A percentile compares a stretch with the other conserved stretches of the same genome.
Evolutionary conservation across 179 eudicot genomes (phyloP).

Genomic region (Nepenthes alata): DNA sequence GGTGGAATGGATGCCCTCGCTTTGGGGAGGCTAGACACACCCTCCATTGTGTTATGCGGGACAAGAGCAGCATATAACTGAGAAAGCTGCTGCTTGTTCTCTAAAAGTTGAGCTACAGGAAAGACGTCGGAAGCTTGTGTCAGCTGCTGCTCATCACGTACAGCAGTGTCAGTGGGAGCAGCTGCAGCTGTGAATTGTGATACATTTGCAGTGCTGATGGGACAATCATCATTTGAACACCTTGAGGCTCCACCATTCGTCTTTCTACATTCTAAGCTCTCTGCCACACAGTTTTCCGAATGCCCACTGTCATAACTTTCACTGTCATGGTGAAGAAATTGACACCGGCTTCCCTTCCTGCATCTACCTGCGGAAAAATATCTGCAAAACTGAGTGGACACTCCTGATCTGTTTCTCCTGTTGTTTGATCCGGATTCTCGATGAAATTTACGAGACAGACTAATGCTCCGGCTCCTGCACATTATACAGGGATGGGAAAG

Average conservation of each 20-base stretch:
- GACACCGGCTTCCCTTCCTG: constrained; percentile 29
- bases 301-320: constrained; percentile 21
- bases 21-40: constrained; percentile 9
- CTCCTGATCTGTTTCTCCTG: constrained; percentile 23
- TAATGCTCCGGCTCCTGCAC: constrained; percentile 28
- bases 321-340: constrained; percentile 27
- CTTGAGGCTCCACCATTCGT: constrained; percentile 23
- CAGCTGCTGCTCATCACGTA: constrained; percentile 27
- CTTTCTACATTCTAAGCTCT: constrained; percentile 27
- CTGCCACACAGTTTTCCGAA: constrained; percentile 14
- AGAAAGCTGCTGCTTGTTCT: constrained; percentile 34
- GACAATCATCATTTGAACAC: constrained; percentile 18
- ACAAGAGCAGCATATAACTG: constrained; percentile 25
- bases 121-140: constrained; percentile 23
- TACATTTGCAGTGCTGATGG: neutral
- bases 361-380: constrained; percentile 40
- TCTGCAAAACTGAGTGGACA: constrained; percentile 22
- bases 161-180: constrained; percentile 12
- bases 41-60: constrained; percentile 3
- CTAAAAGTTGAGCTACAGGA: constrained; percentile 36
- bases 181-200: constrained; percentile 3
- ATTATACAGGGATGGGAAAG: constrained; percentile 1
- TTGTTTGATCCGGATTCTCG: constrained; percentile 19
- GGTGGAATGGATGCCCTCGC: constrained; percentile 14
- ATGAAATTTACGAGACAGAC: constrained; percentile 24